phyloP scores from a whole-genome alignment of 495 filamentous ascomycete genomes.

The Apodospora peruviana region DNA sequence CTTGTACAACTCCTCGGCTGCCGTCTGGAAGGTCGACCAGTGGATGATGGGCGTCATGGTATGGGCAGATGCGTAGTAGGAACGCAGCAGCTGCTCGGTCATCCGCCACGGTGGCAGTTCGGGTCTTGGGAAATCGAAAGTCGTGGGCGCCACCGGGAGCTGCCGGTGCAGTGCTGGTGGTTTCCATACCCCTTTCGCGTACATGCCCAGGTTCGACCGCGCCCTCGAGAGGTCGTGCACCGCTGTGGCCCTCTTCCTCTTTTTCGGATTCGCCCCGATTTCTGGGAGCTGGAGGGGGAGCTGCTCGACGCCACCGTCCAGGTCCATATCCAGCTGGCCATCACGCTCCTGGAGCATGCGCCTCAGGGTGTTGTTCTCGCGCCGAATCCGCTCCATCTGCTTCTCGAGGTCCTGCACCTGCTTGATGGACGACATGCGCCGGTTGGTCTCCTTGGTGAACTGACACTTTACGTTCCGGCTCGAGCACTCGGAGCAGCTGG shows the following conservation, averaged over 20 bases:
- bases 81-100: conserved; percentile 68
- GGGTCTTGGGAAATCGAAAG: conserved; percentile 40
- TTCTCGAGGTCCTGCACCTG: conserved; percentile 97
- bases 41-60: conserved; percentile 78
- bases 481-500: conserved; percentile 93
- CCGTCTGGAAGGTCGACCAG: conserved; percentile 75
- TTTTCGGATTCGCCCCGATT: conserved; percentile 57
- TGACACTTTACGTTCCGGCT: conserved; percentile 94
- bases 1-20: conserved; percentile 74
- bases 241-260: conserved; percentile 51
- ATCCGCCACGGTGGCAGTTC: conserved; percentile 63
- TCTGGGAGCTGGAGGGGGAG: conserved; percentile 64
- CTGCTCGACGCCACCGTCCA: conserved; percentile 54
- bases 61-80: conserved; percentile 75
- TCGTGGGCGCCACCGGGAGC: conserved; percentile 44
- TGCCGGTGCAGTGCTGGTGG: conserved; percentile 67
- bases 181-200: conserved; percentile 76
- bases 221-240: conserved; percentile 66
- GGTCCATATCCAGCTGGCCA: conserved; percentile 49
- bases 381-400: conserved; percentile 69
- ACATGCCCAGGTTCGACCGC: conserved; percentile 65
- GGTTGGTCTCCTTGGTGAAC: conserved; percentile 98
- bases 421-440: conserved; percentile 98
- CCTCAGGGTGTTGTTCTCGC: conserved; percentile 66
- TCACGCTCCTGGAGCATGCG: conserved; percentile 50